Conservation (phyloP, 2,329 filamentous ascomycete species). For the Claviceps pazoutovae region DNA sequence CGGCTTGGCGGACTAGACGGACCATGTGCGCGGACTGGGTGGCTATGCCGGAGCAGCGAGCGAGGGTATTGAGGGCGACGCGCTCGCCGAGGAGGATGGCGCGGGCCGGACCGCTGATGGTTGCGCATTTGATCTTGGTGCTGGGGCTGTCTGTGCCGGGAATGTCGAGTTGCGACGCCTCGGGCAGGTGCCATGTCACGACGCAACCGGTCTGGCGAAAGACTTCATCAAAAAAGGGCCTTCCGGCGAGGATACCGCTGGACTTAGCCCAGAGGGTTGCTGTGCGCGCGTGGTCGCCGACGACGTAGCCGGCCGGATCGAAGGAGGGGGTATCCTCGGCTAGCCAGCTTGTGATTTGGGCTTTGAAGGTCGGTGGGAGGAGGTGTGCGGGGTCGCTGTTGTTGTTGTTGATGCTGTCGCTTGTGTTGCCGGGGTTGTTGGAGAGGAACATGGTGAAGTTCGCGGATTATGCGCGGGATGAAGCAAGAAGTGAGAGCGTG, state of each 20-base stretch:
- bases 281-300: slow-evolving; percentile 53
- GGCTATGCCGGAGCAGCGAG: slow-evolving; percentile 83
- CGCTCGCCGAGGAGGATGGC: slow-evolving; percentile 78
- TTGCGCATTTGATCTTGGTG: slow-evolving; percentile 48
- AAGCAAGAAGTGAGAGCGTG: no score
- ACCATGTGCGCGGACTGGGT: slow-evolving; percentile 48
- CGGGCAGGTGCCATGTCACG: slow-evolving; percentile 75
- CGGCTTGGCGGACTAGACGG: slow-evolving; percentile 43
- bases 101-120: slow-evolving; percentile 70
- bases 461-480: no score
- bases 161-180: slow-evolving; percentile 41
- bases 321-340: slow-evolving; percentile 93
- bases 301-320: slow-evolving; percentile 95
- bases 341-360: slow-evolving; percentile 69
- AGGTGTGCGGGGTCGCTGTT: slow-evolving; percentile 33
- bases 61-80: slow-evolving; percentile 80
- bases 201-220: slow-evolving; percentile 80
- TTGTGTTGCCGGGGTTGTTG: not conserved
- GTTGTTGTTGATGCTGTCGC: not conserved
- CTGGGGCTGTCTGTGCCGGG: slow-evolving; percentile 1
- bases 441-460: not conserved
- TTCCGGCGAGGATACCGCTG: slow-evolving; percentile 72
- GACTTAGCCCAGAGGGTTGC: slow-evolving; percentile 58
- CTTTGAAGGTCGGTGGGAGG: slow-evolving; percentile 74
- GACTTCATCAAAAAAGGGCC: slow-evolving; percentile 91